These are phyloP conservation scores for Candida chilensis DNA, from an alignment of 805 yeast genomes.

Conservation along the genomic window DNA sequence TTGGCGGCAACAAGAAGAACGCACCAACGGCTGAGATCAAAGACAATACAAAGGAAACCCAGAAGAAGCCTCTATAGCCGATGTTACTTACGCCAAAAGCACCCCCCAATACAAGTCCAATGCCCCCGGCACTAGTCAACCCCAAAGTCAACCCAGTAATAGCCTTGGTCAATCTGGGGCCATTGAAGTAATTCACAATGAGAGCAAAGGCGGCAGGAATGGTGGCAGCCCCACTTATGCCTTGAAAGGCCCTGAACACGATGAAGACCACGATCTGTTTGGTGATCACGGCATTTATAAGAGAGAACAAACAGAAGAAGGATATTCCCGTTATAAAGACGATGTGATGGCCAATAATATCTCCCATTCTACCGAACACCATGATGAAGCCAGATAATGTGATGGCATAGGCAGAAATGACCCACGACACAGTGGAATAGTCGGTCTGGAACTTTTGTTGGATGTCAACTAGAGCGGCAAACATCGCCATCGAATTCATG, in stretches of 20 bases:
- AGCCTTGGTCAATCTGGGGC: constrained; percentile 14
- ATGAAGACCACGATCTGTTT: constrained; percentile 21
- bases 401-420: constrained; percentile 30
- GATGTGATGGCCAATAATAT: constrained; percentile 26
- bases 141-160: constrained; percentile 13
- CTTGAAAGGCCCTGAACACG: constrained; percentile 35
- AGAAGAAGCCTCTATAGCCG: constrained; percentile 30
- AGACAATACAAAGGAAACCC: constrained; percentile 22
- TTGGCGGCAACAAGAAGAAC: constrained; percentile 16
- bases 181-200: too few species aligned
- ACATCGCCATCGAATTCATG: too few species aligned
- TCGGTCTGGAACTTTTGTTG: too few species aligned
- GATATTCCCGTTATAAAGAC: constrained; percentile 15
- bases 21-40: constrained; percentile 9
- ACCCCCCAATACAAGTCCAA: constrained; percentile 34
- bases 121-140: constrained; percentile 18
- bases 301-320: too few species aligned
- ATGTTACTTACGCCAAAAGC: constrained; percentile 24
- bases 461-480: too few species aligned
- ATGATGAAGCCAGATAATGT: constrained; percentile 35
- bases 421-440: too few species aligned
- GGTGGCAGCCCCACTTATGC: constrained; percentile 28
- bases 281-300: constrained; percentile 17
- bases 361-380: constrained; percentile 29
- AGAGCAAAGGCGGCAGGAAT: too few species aligned